These are phyloP conservation scores for Paecilomyces fulvus DNA, from an alignment of 2,329 filamentous ascomycete genomes.

Conservation along the genomic window DNA sequence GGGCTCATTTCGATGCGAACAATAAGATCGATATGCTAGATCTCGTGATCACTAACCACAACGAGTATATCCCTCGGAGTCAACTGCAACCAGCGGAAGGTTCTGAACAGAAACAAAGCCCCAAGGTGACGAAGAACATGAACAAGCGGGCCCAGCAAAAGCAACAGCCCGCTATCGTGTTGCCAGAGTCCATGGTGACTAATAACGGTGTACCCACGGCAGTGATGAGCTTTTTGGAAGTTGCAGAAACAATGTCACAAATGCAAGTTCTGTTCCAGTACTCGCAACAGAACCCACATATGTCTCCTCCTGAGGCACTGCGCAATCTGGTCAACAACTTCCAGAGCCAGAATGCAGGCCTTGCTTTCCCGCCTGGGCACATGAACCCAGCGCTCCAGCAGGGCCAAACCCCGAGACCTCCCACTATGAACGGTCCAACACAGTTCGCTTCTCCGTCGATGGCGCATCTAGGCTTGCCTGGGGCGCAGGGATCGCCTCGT, in stretches of 20 bases:
- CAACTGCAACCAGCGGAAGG: slow-evolving; percentile 43
- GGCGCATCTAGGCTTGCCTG: slow-evolving; percentile 43
- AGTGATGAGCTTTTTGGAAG: slow-evolving; percentile 56
- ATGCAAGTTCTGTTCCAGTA: slow-evolving; percentile 55
- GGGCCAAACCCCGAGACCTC: slow-evolving; percentile 31
- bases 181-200: slow-evolving; percentile 36
- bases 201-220: slow-evolving; percentile 48
- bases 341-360: slow-evolving; percentile 27
- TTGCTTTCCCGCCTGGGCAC: slow-evolving; percentile 18
- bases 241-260: slow-evolving; percentile 56
- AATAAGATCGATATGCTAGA: slow-evolving; percentile 80
- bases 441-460: slow-evolving; percentile 53
- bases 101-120: slow-evolving; percentile 49
- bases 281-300: slow-evolving; percentile 44
- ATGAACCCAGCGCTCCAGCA: slow-evolving; percentile 31
- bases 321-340: slow-evolving; percentile 42
- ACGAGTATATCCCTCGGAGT: slow-evolving; percentile 73
- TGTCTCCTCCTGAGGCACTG: slow-evolving; percentile 49
- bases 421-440: slow-evolving; percentile 38
- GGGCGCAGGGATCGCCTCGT: slow-evolving; percentile 43
- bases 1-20: slow-evolving; percentile 68
- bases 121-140: slow-evolving; percentile 50
- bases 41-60: slow-evolving; percentile 65
- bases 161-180: slow-evolving; percentile 34
- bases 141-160: slow-evolving; percentile 44